Conservation (phyloP, 768 basidiomycete genomes). For the Saitozyma podzolica region DNA sequence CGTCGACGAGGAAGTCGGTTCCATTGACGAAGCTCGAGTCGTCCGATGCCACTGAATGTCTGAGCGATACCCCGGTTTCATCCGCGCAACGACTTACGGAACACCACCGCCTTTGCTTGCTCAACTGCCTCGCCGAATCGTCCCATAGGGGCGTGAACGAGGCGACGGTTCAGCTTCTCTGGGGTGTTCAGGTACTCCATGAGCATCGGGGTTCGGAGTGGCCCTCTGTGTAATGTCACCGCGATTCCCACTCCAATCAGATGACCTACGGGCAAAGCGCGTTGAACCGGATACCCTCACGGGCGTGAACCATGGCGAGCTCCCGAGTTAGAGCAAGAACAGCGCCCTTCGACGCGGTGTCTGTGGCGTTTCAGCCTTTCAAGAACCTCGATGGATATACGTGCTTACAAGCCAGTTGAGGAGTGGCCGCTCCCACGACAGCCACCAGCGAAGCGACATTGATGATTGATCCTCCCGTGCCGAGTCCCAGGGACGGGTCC, state of each 20-base stretch:
- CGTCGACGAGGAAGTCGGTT: conserved; percentile 93
- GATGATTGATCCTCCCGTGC: conserved; percentile 76
- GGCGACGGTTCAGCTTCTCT: conserved; percentile 87
- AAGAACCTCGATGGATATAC: background rate
- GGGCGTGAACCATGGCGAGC: conserved; percentile 94
- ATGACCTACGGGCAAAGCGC: conserved; percentile 87
- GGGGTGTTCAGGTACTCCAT: conserved; percentile 98
- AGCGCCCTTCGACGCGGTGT: conserved; percentile 95
- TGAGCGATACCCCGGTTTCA: conserved; percentile 54
- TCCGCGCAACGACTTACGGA: conserved; percentile 65
- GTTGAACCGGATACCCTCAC: conserved; percentile 94
- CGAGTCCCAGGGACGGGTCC: conserved; percentile 76
- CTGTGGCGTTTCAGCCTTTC: conserved; percentile 53
- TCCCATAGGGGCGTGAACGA: conserved; percentile 87
- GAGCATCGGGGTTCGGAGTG: conserved; percentile 89
- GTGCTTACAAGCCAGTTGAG: conserved; percentile 89
- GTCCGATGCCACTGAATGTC: conserved; percentile 73
- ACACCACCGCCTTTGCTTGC: conserved; percentile 88
- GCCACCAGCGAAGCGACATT: conserved; percentile 98
- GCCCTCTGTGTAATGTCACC: conserved; percentile 63
- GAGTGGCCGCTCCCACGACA: conserved; percentile 91
- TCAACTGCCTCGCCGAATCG: conserved; percentile 97
- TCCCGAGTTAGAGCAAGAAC: conserved; percentile 99
- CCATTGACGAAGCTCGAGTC: conserved; percentile 97
- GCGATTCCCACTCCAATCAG: background rate